A percentile compares a stretch with the other conserved stretches of the same genome.
Evolutionary conservation across 2,329 filamentous ascomycete genomes (phyloP).

Genomic region (Aspergillus melleus): DNA sequence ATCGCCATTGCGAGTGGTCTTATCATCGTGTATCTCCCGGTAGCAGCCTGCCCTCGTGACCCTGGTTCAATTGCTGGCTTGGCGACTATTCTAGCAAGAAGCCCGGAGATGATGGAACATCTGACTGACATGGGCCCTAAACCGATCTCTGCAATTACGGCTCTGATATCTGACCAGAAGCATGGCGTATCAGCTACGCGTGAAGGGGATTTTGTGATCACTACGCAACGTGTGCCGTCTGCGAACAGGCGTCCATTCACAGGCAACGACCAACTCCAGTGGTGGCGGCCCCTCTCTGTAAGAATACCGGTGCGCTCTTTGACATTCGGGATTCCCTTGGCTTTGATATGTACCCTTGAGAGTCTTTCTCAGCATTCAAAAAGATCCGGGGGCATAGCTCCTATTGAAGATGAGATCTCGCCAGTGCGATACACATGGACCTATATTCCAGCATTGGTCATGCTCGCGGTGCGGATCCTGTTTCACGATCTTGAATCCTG

Average conservation of each 20-base stretch:
- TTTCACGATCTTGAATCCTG: slow-evolving; percentile 18
- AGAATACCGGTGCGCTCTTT: too few species aligned
- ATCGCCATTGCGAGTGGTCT: background rate
- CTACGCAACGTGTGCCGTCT: too few species aligned
- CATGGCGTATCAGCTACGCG: too few species aligned
- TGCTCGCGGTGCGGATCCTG: slow-evolving; percentile 18
- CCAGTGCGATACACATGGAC: slow-evolving; percentile 27
- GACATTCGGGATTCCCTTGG: too few species aligned
- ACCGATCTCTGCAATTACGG: too few species aligned
- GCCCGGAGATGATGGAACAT: background rate
- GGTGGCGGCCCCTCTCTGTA: too few species aligned
- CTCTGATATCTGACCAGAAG: too few species aligned
- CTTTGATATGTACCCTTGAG: background rate
- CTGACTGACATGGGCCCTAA: too few species aligned
- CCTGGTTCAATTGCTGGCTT: background rate
- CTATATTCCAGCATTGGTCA: slow-evolving; percentile 21
- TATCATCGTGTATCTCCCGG: background rate
- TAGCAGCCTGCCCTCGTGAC: background rate
- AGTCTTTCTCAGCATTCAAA: background rate
- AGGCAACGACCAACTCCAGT: too few species aligned
- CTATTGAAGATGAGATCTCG: background rate
- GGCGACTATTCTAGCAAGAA: background rate
- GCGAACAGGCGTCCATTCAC: too few species aligned
- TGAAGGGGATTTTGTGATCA: too few species aligned
- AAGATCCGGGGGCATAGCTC: background rate